Base-by-base conservation (phyloP, 176 grass and related monocot genomes). In the Themeda triandra region DNA sequence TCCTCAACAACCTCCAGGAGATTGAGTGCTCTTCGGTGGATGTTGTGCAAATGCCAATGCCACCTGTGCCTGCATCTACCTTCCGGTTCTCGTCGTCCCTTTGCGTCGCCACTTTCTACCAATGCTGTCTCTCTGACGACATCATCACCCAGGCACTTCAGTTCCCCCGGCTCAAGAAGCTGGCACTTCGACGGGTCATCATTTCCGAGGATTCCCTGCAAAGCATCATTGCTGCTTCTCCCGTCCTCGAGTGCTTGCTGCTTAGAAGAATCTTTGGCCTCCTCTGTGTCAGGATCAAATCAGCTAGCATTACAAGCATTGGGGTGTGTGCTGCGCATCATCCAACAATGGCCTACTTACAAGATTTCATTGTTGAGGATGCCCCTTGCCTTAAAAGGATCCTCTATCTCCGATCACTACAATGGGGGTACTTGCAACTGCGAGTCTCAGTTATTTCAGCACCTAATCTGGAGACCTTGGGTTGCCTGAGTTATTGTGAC, bases 1-100 rank as follows among this genome's bases (percentile, higher is more conserved):
- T 27, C 15, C 71, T 74, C 7, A 1, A 51, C 25, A 31, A 31
- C 15, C 71, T 74, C 44, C 71, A 74, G 0, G 71, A 74, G 18
- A 21, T 54, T 23, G 51, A 54, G 2, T 54, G 18, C 19, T 35
- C 6, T 35, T 5, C 33, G 33, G 4, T 5, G 33, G 33, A 35
- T 35, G 33, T 35, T 35, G n/a, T n/a, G n/a, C 33, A 35, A 35
- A 19, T 7, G 36, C 3, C 14, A 10, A 31, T 3, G 48, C 33
- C 35, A 21, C 45, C 86, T 28, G 87, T 71, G 0, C 72, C 51
- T 13, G 70, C 54, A 6, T 73, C 76, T 18, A 21, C 75, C 85
- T 88, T 90, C 51, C 80, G 73, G 15, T 84, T 77, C 73, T 54
- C 82, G 0, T 13, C 14, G 2, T 41, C 17, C 27, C 63, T 85